These are phyloP conservation scores for Lichtheimia hyalospora DNA, from an alignment of 371 early-diverging fungal genomes.

Conservation along the genomic window DNA sequence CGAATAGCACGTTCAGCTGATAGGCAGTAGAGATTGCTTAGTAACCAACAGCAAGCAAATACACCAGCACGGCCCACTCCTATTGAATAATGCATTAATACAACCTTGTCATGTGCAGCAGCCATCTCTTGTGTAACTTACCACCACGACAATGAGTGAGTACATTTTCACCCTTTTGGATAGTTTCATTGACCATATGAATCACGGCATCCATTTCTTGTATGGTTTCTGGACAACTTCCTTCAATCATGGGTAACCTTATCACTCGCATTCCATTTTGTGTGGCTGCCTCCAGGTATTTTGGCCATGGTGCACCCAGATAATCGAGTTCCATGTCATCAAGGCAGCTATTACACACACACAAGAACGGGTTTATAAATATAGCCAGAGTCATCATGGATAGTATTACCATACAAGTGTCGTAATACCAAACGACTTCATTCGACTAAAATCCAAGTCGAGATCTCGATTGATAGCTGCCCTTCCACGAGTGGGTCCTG, in stretches of 20 bases:
- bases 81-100: constrained; percentile 9
- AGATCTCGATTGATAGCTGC: constrained; percentile 76
- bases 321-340: constrained; percentile 69
- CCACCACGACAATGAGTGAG: constrained; percentile 82
- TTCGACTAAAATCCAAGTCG: constrained; percentile 68
- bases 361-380: neutral
- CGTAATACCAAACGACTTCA: constrained; percentile 60
- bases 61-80: constrained; percentile 81
- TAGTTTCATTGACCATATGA: constrained; percentile 48
- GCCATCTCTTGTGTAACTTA: constrained; percentile 18
- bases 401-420: constrained; percentile 68
- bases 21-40: constrained; percentile 53
- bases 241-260: constrained; percentile 77
- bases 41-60: constrained; percentile 74
- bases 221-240: constrained; percentile 66
- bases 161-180: constrained; percentile 58
- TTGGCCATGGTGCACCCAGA: constrained; percentile 70
- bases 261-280: constrained; percentile 51
- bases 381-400: neutral
- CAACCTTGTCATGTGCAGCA: neutral
- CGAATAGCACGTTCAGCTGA: constrained; percentile 55
- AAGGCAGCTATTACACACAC: constrained; percentile 61
- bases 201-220: constrained; percentile 60
- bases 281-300: constrained; percentile 61
- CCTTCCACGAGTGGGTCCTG: constrained; percentile 76